A percentile compares a stretch with the other conserved stretches of the same genome.
Evolutionary conservation across 2,329 filamentous ascomycete genomes (phyloP).

Genomic region (Exophiala alcalophila): DNA sequence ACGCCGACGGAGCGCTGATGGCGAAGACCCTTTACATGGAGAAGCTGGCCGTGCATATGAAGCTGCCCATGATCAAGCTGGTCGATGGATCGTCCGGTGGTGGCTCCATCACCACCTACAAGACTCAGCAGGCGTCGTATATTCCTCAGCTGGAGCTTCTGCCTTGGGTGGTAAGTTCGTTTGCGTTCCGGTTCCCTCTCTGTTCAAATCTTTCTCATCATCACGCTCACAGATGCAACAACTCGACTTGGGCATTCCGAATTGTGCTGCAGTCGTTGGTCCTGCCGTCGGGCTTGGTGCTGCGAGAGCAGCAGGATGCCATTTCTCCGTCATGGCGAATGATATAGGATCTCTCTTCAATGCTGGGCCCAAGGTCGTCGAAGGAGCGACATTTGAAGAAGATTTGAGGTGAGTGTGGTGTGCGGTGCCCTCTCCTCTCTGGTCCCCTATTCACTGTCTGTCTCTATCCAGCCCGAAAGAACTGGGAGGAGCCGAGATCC

Average conservation of each 20-base stretch:
- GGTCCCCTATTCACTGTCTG: too few species aligned
- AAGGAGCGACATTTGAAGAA: constrained; percentile 63
- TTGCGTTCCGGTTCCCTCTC: too few species aligned
- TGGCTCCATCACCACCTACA: background rate
- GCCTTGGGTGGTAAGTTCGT: constrained; percentile 6
- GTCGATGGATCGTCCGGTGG: constrained; percentile 62
- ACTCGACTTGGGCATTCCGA: constrained; percentile 63
- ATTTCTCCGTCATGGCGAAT: constrained; percentile 65
- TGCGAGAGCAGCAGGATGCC: constrained; percentile 59
- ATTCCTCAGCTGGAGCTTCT: constrained; percentile 4
- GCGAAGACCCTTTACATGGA: constrained; percentile 60
- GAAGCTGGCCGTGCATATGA: constrained; percentile 60
- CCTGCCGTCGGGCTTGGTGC: constrained; percentile 61
- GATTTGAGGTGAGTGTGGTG: too few species aligned
- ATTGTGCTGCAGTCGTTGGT: constrained; percentile 61
- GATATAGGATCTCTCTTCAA: constrained; percentile 63
- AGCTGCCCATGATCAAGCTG: constrained; percentile 57
- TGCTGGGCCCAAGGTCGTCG: constrained; percentile 62
- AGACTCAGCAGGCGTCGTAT: constrained; percentile 1
- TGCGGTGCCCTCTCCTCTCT: too few species aligned
- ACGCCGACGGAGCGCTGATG: constrained; percentile 59
- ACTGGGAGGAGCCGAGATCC: constrained; percentile 59
- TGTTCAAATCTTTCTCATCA: too few species aligned
- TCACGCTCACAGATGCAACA: background rate
- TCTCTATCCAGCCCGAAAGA: constrained; percentile 46